Percentiles rank a stretch among this genome's conserved stretches.
Evolutionary conservation across 805 yeast genomes (phyloP).

Genomic region (Lipomyces spencermartinsiae): DNA sequence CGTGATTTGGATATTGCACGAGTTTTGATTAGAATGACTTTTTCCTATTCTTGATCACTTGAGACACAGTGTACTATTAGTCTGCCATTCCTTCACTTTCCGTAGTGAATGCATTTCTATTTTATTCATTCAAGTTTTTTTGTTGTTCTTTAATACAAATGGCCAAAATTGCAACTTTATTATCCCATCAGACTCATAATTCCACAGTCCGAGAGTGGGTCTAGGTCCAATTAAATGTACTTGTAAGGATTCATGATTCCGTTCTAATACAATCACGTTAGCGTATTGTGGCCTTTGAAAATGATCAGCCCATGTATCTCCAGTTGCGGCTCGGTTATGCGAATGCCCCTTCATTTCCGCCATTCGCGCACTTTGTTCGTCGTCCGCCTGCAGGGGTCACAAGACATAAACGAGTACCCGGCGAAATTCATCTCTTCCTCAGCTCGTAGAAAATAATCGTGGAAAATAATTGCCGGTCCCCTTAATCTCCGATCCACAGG

Average conservation of each 20-base stretch:
- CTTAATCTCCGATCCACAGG: not conserved
- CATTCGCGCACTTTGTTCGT: not conserved
- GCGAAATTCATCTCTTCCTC: not conserved
- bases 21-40: not conserved
- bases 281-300: not conserved
- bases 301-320: not conserved
- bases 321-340: not conserved
- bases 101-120: not conserved
- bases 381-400: not conserved
- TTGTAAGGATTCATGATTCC: slow-evolving; percentile 94
- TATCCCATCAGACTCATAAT: not conserved
- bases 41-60: not conserved
- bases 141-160: not conserved
- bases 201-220: not conserved
- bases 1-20: not conserved
- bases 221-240: slow-evolving; percentile 58
- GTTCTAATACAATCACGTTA: slow-evolving; percentile 47
- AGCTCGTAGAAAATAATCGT: not conserved
- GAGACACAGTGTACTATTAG: not conserved
- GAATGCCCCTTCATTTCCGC: not conserved
- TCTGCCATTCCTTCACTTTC: not conserved
- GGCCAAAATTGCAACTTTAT: not conserved
- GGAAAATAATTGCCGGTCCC: not conserved
- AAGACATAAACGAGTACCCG: not conserved
- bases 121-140: not conserved